phyloP scores from a whole-genome alignment of 1,139 yeast genomes.

The Debaryomyces subglobosus region DNA sequence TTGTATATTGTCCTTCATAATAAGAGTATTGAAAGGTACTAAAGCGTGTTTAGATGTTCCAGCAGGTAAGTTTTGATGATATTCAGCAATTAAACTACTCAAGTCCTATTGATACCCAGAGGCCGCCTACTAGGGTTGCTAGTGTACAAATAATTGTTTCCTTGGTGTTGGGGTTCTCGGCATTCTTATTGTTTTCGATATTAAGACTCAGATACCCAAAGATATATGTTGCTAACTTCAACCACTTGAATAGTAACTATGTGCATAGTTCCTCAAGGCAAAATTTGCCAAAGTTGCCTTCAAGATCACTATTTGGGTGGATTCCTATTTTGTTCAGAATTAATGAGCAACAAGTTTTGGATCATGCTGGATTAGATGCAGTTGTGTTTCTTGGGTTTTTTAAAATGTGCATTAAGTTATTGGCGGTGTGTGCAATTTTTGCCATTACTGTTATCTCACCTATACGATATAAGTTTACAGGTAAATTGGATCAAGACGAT shows the following conservation, averaged over 20 bases:
- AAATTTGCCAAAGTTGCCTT: constrained; percentile 40
- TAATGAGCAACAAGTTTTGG: constrained; percentile 75
- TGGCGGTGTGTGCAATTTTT: constrained; percentile 59
- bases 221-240: constrained; percentile 64
- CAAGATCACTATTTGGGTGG: constrained; percentile 73
- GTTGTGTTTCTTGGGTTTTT: constrained; percentile 83
- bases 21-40: not conserved
- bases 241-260: constrained; percentile 43
- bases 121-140: constrained; percentile 42
- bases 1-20: not conserved
- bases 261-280: constrained; percentile 48
- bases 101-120: constrained; percentile 13
- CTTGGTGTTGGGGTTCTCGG: constrained; percentile 59
- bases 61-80: constrained; percentile 3
- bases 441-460: constrained; percentile 76
- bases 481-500: constrained; percentile 57
- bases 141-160: constrained; percentile 65
- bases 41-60: not conserved
- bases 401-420: constrained; percentile 69
- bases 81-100: constrained; percentile 2
- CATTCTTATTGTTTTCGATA: constrained; percentile 65
- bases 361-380: constrained; percentile 93
- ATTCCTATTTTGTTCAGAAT: constrained; percentile 64
- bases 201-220: constrained; percentile 69
- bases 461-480: constrained; percentile 69